Conservation (phyloP, 805 yeast genomes). For the Pichia sporocuriosa region DNA sequence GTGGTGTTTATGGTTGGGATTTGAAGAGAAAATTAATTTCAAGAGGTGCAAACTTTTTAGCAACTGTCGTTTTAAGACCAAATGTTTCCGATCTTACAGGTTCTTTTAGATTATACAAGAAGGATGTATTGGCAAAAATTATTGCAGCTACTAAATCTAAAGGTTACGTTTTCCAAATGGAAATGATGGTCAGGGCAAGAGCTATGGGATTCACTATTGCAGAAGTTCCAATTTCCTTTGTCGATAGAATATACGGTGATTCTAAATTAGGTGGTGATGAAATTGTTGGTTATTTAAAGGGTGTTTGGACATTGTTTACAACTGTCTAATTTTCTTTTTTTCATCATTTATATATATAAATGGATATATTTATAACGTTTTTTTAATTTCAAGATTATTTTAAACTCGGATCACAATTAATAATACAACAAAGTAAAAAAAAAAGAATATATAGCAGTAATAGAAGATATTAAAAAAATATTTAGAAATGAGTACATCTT, state of each 20-base stretch:
- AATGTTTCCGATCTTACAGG: constrained; percentile 71
- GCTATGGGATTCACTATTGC: constrained; percentile 67
- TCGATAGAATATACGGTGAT: constrained; percentile 74
- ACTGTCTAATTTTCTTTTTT: constrained; percentile 35
- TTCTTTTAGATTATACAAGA: constrained; percentile 68
- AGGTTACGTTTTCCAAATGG: constrained; percentile 85
- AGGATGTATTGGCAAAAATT: constrained; percentile 57
- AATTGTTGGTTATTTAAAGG: constrained; percentile 69
- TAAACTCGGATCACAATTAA: too few species aligned
- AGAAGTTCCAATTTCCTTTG: constrained; percentile 74
- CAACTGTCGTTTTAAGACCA: constrained; percentile 65
- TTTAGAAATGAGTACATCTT: constrained; percentile 33
- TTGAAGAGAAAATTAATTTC: constrained; percentile 70
- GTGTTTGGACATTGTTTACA: constrained; percentile 65
- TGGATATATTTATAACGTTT: not conserved
- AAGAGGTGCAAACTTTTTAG: constrained; percentile 75
- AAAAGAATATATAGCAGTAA: too few species aligned
- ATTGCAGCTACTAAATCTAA: constrained; percentile 63
- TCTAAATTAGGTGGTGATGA: constrained; percentile 76
- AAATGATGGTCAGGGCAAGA: constrained; percentile 79
- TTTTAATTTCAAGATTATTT: not conserved
- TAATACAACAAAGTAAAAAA: too few species aligned
- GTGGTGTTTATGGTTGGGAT: constrained; percentile 84
- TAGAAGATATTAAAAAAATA: not conserved
- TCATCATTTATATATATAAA: not conserved